Conservation (phyloP, 148 eudicot species). For the Rhododendron vialii region DNA sequence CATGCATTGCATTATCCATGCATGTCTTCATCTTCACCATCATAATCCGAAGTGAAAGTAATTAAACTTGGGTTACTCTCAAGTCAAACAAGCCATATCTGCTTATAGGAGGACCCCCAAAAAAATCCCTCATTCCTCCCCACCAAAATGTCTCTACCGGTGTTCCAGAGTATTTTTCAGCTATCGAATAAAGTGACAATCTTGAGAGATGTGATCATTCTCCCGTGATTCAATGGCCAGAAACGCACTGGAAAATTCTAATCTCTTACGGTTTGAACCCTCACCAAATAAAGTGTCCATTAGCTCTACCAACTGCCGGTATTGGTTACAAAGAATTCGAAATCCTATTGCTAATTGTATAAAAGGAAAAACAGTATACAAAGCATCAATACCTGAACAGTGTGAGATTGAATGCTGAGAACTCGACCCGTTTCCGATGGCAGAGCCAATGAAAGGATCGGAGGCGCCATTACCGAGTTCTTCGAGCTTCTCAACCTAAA, state of each 20-base stretch:
- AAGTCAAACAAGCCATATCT: neutral
- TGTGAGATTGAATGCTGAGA: constrained; percentile 95
- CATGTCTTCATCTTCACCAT: neutral
- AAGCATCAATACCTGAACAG: constrained; percentile 65
- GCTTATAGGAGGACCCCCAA: neutral
- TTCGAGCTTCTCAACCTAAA: constrained; percentile 29
- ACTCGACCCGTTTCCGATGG: constrained; percentile 93
- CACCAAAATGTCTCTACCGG: neutral
- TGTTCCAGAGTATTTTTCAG: neutral
- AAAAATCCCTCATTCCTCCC: neutral
- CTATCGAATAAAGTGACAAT: neutral
- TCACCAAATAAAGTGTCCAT: neutral
- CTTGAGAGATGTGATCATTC: neutral
- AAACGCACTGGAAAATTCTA: neutral
- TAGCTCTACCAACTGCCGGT: neutral
- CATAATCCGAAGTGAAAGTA: neutral
- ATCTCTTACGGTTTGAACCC: too few relatives aligned
- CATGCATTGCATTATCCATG: neutral
- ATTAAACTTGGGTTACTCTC: neutral
- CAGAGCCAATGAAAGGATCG: constrained; percentile 72
- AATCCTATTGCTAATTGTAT: neutral
- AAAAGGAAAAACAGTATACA: neutral
- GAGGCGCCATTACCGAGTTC: constrained; percentile 59
- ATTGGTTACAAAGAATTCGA: too few relatives aligned
- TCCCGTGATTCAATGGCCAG: neutral